phyloP scores from a whole-genome alignment of 257 asterid species.

The Gardenia jasminoides region DNA sequence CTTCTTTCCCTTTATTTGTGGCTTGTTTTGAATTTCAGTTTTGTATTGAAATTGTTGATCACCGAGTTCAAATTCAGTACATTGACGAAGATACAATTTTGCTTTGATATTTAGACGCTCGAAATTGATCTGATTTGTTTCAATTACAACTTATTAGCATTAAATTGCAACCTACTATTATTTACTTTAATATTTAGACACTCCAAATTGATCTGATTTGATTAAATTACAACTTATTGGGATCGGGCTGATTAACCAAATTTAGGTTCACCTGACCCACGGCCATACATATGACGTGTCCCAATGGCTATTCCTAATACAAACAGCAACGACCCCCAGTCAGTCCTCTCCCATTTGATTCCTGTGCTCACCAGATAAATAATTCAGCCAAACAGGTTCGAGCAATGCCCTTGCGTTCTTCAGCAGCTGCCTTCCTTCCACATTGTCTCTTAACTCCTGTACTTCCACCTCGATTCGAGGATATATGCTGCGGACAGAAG shows the following conservation, averaged over 20 bases:
- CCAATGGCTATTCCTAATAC: neutral
- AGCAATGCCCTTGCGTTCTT: constrained; percentile 53
- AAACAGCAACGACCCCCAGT: neutral
- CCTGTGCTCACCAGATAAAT: constrained; percentile 32
- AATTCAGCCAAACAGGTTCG: constrained; percentile 57
- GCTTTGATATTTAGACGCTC: neutral
- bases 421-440: constrained; percentile 42
- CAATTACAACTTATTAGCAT: neutral
- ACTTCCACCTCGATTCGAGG: constrained; percentile 40
- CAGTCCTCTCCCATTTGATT: constrained; percentile 42
- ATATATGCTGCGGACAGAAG: constrained; percentile 41
- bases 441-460: constrained; percentile 28
- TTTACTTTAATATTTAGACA: neutral
- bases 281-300: neutral
- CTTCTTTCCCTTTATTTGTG: neutral
- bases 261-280: neutral
- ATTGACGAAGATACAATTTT: neutral
- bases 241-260: neutral
- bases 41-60: neutral
- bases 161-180: no score
- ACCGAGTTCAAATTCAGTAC: neutral
- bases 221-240: neutral
- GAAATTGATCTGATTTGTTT: neutral
- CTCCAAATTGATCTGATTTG: neutral
- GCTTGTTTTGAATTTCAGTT: neutral